A percentile compares a stretch with the other conserved stretches of the same genome.
Evolutionary conservation across 345 rosid genomes (phyloP).

Genomic region (Psidium friedrichsthalianum): DNA sequence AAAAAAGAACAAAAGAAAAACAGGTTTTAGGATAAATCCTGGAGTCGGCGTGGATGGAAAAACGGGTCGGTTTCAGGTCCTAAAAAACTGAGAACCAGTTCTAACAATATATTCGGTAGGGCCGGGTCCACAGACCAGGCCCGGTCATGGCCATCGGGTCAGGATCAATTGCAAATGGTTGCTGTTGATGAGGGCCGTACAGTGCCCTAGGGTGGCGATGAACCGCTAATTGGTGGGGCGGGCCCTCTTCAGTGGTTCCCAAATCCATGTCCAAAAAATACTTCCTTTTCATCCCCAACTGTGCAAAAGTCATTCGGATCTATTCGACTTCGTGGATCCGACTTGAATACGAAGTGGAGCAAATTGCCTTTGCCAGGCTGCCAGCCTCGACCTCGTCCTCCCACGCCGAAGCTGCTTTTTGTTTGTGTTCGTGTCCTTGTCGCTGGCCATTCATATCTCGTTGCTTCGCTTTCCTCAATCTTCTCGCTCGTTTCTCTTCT

Average conservation of each 20-base stretch:
- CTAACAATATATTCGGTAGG: background rate
- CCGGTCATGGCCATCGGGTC: background rate
- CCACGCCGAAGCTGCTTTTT: background rate
- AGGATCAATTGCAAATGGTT: background rate
- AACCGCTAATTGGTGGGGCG: background rate
- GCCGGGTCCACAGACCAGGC: background rate
- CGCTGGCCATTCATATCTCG: background rate
- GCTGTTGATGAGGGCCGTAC: background rate
- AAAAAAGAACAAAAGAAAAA: too few relatives aligned
- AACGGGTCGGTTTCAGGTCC: too few relatives aligned
- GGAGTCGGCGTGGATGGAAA: too few relatives aligned
- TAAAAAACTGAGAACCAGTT: background rate
- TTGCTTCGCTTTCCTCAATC: background rate
- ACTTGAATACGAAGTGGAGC: background rate
- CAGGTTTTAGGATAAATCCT: too few relatives aligned
- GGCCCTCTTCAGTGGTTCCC: background rate
- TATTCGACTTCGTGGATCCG: background rate
- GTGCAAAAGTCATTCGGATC: background rate
- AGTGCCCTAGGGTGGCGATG: background rate
- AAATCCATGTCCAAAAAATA: background rate
- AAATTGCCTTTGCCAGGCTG: background rate
- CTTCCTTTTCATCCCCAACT: background rate
- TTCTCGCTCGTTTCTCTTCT: background rate
- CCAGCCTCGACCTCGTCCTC: background rate
- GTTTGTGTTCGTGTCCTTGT: background rate